Evolutionary conservation across 2,329 filamentous ascomycete genomes (phyloP).

Genomic region (Paraphoma sp.): DNA sequence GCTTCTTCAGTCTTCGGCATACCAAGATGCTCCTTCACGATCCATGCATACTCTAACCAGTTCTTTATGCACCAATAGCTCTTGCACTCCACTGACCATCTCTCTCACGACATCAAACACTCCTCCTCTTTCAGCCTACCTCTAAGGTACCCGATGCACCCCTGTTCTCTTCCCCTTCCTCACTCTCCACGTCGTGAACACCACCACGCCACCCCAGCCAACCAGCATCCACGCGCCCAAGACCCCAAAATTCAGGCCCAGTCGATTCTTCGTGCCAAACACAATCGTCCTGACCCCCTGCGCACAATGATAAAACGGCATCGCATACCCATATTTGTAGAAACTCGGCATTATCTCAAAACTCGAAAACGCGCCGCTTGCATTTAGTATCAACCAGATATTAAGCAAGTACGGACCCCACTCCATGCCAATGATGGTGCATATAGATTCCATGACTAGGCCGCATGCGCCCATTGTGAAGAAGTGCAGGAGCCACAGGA

Average conservation of each 20-base stretch:
- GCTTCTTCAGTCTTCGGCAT: too few relatives aligned
- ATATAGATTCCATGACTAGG: conserved; percentile 5
- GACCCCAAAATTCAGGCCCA: conserved; percentile 13
- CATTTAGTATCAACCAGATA: conserved; percentile 9
- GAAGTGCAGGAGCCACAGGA: conserved; percentile 12
- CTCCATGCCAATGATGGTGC: conserved; percentile 4
- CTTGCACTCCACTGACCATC: too few relatives aligned
- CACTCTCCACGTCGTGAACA: not conserved
- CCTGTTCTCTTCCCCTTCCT: not conserved
- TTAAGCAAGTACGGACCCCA: conserved; percentile 8
- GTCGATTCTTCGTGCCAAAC: conserved; percentile 11
- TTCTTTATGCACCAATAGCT: too few relatives aligned
- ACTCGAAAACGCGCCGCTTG: conserved; percentile 1
- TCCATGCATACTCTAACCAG: too few relatives aligned
- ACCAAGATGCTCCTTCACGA: too few relatives aligned
- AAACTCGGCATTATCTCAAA: conserved; percentile 9
- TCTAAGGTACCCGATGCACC: not conserved
- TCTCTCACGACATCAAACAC: too few relatives aligned
- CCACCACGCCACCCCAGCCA: conserved; percentile 2
- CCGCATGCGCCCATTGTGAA: conserved; percentile 11
- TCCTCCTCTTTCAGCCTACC: too few relatives aligned
- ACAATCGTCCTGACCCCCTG: conserved; percentile 9
- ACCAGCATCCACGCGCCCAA: conserved; percentile 7
- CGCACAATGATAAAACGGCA: conserved; percentile 9
- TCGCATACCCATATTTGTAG: conserved; percentile 10